Base-by-base conservation (phyloP, 352 stramenopile species). In the Phytophthora aleatoria region DNA sequence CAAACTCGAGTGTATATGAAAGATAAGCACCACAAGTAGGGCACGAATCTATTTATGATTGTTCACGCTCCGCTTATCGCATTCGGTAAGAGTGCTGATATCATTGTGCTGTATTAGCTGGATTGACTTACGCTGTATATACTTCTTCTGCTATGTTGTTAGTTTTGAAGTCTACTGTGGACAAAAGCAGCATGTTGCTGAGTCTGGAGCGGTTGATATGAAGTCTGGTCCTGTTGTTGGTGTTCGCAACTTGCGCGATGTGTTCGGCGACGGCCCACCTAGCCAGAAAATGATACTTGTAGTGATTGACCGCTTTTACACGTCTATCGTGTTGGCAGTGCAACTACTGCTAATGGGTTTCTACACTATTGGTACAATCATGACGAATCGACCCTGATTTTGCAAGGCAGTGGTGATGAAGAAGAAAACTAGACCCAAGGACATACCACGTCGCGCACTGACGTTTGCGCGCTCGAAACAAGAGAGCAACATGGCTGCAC, bases 221-320 rank as follows among this genome's bases (percentile, higher is more conserved):
- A 67, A 57, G 42, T 57, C 50, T 13, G 50, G 59, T 45, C 59
- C 43, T 16, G 50, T 50, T 11, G 59, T 27, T 31, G 59, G 61
- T 31, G 51, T 62, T 5, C 35, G 43, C 0, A 67, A 61, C 28
- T 61, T 63, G 16, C 20, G 20, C 20, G 20, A 20, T 20, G 20
- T 20, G 20, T 20, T 20, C 20, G 20, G 20, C 1, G 20, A 20
- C 20, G 20, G 20, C 20, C 20, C 20, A 20, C 20, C 20, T 20
- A 20, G 0, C 20, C 20, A 20, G 20, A 20, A 20, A 20, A 20
- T 20, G 20, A 20, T 20, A 20, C 20, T 20, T 20, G 20, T 20
- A 20, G 20, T 20, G 20, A 20, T 20, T 20, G 20, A 20, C 20
- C 20, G 20, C 20, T 20, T 20, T 20, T 20, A 38, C 33, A 12